These are phyloP conservation scores for Gymnopilus junonius DNA, from an alignment of 768 basidiomycete species.

Conservation along the genomic window DNA sequence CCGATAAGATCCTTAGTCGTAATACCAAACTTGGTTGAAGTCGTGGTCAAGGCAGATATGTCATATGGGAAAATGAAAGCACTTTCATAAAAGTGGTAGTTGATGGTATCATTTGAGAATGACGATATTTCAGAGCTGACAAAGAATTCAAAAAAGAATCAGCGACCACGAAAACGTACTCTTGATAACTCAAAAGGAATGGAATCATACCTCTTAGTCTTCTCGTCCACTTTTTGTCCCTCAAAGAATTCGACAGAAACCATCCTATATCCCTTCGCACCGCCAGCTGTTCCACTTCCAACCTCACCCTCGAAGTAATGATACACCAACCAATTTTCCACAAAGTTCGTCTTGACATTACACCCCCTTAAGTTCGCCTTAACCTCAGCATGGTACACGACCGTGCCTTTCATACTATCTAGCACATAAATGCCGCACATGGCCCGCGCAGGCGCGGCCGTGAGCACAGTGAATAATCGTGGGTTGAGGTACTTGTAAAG, in stretches of 20 bases:
- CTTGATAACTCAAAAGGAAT: neutral
- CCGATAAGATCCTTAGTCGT: conserved; percentile 86
- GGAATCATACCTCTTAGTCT: conserved; percentile 65
- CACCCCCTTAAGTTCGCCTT: conserved; percentile 49
- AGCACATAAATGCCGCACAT: conserved; percentile 75
- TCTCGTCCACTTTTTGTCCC: conserved; percentile 66
- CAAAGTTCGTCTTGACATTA: conserved; percentile 68
- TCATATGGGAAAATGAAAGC: conserved; percentile 72
- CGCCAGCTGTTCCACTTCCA: conserved; percentile 42
- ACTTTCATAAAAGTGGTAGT: conserved; percentile 66
- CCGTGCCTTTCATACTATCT: conserved; percentile 79
- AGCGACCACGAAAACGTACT: neutral
- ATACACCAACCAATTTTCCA: conserved; percentile 95
- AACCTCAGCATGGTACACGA: conserved; percentile 69
- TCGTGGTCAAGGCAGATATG: conserved; percentile 72
- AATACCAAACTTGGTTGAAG: conserved; percentile 88
- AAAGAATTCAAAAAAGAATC: neutral
- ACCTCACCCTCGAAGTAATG: conserved; percentile 74
- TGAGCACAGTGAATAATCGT: conserved; percentile 70
- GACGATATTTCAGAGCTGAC: conserved; percentile 49
- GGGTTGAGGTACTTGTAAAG: conserved; percentile 96
- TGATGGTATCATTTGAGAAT: conserved; percentile 52
- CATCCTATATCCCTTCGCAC: conserved; percentile 70
- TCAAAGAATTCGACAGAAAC: conserved; percentile 92
- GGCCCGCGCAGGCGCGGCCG: conserved; percentile 35